Conservation (phyloP, 225 moss, liverwort and hornwort species). For the Physcomitrium patens region DNA sequence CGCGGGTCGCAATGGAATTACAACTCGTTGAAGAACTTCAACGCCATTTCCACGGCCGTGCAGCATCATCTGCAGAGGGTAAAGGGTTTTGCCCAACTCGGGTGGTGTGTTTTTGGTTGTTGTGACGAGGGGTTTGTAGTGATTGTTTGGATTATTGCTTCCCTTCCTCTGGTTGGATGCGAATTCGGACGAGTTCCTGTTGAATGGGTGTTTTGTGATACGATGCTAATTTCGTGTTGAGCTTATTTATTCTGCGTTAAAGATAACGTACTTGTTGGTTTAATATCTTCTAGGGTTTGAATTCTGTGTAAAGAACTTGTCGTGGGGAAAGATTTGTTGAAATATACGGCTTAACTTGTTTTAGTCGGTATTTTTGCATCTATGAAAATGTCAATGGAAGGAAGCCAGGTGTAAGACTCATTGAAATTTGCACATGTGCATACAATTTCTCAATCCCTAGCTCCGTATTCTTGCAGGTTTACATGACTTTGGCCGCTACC, state of each 20-base stretch:
- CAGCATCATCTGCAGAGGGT: conserved; percentile 84
- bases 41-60: conserved; percentile 64
- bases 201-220: not conserved
- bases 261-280: not conserved
- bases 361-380: too few species aligned
- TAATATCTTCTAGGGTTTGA: not conserved
- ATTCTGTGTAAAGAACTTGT: not conserved
- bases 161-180: too few species aligned
- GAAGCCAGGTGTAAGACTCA: too few species aligned
- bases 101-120: not conserved
- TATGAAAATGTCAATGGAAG: too few species aligned
- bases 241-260: not conserved
- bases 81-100: conserved; percentile 5
- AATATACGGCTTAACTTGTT: not conserved
- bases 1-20: conserved; percentile 67
- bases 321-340: not conserved
- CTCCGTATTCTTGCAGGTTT: conserved; percentile 55
- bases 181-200: not conserved
- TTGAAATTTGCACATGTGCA: too few species aligned
- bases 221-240: not conserved
- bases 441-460: not conserved
- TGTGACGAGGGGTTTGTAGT: not conserved
- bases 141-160: not conserved
- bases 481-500: conserved; percentile 81
- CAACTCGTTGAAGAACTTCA: conserved; percentile 71